Evolutionary conservation across 2,329 filamentous ascomycete genomes (phyloP), one percentile per base, ranked within the genome.

Genomic region (Hymenoscyphus scutula): DNA sequence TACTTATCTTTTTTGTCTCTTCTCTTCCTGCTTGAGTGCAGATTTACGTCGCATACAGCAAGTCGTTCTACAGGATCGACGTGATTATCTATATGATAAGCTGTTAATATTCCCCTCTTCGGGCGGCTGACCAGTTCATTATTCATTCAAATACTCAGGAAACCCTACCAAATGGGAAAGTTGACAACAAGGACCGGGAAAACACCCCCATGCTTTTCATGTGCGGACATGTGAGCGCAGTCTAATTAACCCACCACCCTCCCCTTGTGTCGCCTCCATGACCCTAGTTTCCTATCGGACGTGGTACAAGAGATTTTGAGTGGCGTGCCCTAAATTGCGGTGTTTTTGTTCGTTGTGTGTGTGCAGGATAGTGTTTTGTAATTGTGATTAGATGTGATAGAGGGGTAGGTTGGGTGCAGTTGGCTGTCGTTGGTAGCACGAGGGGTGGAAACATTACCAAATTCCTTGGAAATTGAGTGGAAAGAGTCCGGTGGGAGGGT

Each of bases 331-430:
- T 13, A 5, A 5, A 13, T 37, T 37, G 34, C 34, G 34, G 34
- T 37, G 11, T 37, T 37, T 37, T 37, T 37, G 15, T 19, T 51
- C n/a, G 45, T 51, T 51, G 19, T 19, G 45, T 23, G 19, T 23
- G 45, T 13, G 19, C 19, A 25, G 38, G 45, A 25, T 51, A 23
- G 4, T 23, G 10, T 51, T 51, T 51, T 51, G 45, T 23, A 51
- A 51, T 51, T 51, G 45, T 51, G 45, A 51, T 51, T 51, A 51
- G 45, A 51, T 51, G 45, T 51, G 45, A 51, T 51, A 51, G 45
- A 51, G 45, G 45, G 45, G 45, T 23, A 51, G 13, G 45, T 25
- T 45, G 8, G 19, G 45, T 51, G 8, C 45, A 51, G 34, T 37
- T 37, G 34, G 34, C 34, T 37, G 11, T 51, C 23, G n/a, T 19